Evolutionary conservation across 768 basidiomycete genomes (phyloP), one percentile per base, ranked within the genome.

Genomic region (Glaciozyma martinii): DNA sequence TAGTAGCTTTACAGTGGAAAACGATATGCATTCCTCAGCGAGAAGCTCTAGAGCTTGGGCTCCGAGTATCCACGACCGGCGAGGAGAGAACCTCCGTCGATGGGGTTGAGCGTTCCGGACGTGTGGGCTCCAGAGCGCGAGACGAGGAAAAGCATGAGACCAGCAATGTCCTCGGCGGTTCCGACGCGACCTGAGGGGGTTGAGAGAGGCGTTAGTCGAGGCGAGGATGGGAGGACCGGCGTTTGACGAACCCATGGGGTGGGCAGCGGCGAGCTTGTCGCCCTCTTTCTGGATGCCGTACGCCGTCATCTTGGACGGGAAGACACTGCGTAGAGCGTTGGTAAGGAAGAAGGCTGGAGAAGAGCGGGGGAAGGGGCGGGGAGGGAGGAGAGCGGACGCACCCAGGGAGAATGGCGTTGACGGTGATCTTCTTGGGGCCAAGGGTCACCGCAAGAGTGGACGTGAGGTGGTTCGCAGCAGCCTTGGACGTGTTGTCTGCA

Each of bases 61-160:
- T 50, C n/a, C n/a, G 56, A 58, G 29, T 43, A 58, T 3, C 56
- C 56, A 8, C 56, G 23, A 27, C 33, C 56, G 1, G 56, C 58
- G 46, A 33, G 30, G 5, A 60, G 55, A 1, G 58, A 10, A 0
- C 66, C 66, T 15, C 68, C 68, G 50, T 71, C 69, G 27, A 61
- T 60, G n/a, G 50, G 13, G n/a, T 67, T 65, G 10, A 63, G 56
- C 27, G 60, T 61, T 19, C 78, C 85, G 40, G 81, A 85, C 52
- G 86, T 79, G 75, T 80, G 86, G 29, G 83, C 79, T 0, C 82
- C 84, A 0, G 84, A 84, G 44, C 80, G 80, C 64, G 82, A 82
- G 21, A 83, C 79, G 29, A 87, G 78, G 78, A 81, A 87, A 58
- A 87, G 70, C 46, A 81, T 82, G 21, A 84, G 78, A 0, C 83